These are phyloP conservation scores for Oryza meridionalis DNA, from an alignment of 176 grass and related monocot species.

Conservation along the genomic window DNA sequence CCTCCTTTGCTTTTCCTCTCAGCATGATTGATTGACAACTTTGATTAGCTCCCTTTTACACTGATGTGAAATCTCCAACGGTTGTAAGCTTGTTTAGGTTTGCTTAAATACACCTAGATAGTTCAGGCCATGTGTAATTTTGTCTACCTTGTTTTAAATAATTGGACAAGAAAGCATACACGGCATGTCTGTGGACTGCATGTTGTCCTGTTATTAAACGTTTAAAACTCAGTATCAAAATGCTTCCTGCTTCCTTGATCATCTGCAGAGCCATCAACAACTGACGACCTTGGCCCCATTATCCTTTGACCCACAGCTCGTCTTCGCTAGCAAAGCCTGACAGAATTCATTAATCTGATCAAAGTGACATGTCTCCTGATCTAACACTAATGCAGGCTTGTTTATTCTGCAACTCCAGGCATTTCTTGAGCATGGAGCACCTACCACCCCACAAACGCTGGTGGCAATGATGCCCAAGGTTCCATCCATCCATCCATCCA, in stretches of 20 bases:
- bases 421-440: constrained; percentile 84
- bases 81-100: neutral
- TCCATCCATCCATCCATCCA: neutral
- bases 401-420: constrained; percentile 60
- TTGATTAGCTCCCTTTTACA: neutral
- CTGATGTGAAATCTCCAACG: neutral
- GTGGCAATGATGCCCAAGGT: constrained; percentile 78
- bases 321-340: constrained; percentile 27
- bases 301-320: constrained; percentile 34
- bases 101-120: neutral
- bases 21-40: constrained; percentile 8
- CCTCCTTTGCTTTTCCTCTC: constrained; percentile 22
- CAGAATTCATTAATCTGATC: constrained; percentile 34
- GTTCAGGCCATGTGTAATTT: neutral
- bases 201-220: constrained; percentile 20
- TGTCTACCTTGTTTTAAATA: neutral
- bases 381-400: constrained; percentile 9
- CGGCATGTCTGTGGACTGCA: constrained; percentile 33
- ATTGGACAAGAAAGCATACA: neutral
- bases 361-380: constrained; percentile 26
- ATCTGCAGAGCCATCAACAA: constrained; percentile 19
- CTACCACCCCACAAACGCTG: constrained; percentile 64
- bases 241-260: constrained; percentile 32
- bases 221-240: constrained; percentile 19
- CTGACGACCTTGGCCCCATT: constrained; percentile 30